A percentile compares a stretch with the other conserved stretches of the same genome.
phyloP scores from a whole-genome alignment of 1,284 basidiomycete genomes.

The Boletus sp. region DNA sequence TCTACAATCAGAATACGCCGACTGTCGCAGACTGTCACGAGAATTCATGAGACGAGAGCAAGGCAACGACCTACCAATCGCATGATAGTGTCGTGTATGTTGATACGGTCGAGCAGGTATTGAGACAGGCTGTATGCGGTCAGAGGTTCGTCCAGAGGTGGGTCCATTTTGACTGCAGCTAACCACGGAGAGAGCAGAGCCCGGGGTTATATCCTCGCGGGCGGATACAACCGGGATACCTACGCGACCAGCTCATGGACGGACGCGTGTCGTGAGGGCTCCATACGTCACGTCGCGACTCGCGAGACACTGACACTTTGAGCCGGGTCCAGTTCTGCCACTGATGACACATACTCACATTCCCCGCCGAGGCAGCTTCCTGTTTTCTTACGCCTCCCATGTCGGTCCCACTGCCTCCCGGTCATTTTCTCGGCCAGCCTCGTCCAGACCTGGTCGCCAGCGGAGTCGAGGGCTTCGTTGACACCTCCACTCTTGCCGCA shows the following conservation, averaged over 20 bases:
- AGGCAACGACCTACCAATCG: constrained; percentile 20
- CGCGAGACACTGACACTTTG: no score
- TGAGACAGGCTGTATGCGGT: constrained; percentile 20
- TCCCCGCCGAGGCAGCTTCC: no score
- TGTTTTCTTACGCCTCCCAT: no score
- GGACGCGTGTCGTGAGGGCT: constrained; percentile 9
- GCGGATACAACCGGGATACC: no score
- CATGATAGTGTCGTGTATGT: constrained; percentile 28
- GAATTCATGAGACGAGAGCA: not conserved
- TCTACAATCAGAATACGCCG: constrained; percentile 26
- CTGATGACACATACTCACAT: no score
- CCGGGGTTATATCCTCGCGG: constrained; percentile 7
- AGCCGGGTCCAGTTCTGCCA: no score
- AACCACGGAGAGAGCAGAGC: not conserved
- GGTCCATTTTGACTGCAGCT: constrained; percentile 13
- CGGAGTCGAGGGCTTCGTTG: constrained; percentile 44
- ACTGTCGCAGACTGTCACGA: constrained; percentile 8
- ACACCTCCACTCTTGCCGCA: constrained; percentile 83
- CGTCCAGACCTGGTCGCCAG: constrained; percentile 45
- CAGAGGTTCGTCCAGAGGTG: constrained; percentile 7
- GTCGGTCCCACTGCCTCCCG: constrained; percentile 33
- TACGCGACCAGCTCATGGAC: not conserved
- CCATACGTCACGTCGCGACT: no score
- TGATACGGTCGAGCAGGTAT: constrained; percentile 27
- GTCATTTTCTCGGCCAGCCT: constrained; percentile 66